These are phyloP conservation scores for Leishmania turanica DNA, from an alignment of 208 protist genomes.

Conservation along the genomic window DNA sequence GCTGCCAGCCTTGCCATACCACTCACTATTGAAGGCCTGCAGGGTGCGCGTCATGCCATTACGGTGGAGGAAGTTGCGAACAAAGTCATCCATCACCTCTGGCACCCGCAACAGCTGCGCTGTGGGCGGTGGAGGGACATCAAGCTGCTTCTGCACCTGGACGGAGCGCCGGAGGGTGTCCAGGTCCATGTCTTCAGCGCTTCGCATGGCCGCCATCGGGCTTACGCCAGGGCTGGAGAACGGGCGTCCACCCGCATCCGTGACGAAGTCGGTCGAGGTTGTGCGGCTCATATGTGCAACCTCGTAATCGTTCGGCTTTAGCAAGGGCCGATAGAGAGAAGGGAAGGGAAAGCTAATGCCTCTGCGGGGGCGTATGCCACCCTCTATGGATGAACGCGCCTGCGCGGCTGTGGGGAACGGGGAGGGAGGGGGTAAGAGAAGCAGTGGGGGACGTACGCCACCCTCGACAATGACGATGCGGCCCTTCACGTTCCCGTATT, in stretches of 20 bases:
- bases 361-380: not conserved
- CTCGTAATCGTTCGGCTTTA: not conserved
- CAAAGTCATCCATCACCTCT: slow-evolving; percentile 94
- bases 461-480: not conserved
- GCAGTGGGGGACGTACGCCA: not conserved
- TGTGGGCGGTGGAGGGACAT: slow-evolving; percentile 74
- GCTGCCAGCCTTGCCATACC: slow-evolving; percentile 50
- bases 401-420: not conserved
- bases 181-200: slow-evolving; percentile 63
- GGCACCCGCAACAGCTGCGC: slow-evolving; percentile 85
- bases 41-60: slow-evolving; percentile 82
- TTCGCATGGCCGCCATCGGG: not conserved
- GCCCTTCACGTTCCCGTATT: not conserved
- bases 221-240: not conserved
- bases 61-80: slow-evolving; percentile 91
- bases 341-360: not conserved
- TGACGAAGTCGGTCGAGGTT: not conserved
- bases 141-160: slow-evolving; percentile 46
- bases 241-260: not conserved
- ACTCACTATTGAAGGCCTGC: slow-evolving; percentile 89
- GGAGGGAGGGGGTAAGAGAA: not conserved
- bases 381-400: slow-evolving; percentile 2
- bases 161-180: slow-evolving; percentile 57
- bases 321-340: not conserved
- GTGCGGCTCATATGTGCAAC: slow-evolving; percentile 2